phyloP scores from a whole-genome alignment of 805 yeast genomes.

The Starmerella riodocensis region DNA sequence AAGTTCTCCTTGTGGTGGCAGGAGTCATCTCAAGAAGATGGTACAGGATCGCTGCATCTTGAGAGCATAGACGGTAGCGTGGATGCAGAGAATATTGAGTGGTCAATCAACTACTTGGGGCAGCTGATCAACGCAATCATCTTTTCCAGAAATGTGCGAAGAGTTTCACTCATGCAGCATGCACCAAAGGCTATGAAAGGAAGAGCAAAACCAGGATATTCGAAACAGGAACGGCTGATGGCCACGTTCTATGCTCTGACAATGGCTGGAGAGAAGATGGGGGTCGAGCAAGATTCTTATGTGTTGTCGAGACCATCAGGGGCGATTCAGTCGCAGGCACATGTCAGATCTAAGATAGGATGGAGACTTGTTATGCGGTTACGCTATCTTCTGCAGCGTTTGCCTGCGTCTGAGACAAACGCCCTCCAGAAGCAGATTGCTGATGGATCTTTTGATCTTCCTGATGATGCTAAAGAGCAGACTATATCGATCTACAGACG shows the following conservation, averaged over 20 bases:
- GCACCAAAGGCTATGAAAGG: neutral
- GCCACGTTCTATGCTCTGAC: constrained; percentile 16
- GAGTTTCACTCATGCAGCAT: neutral
- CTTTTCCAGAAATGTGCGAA: neutral
- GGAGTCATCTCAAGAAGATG: constrained; percentile 6
- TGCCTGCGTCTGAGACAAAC: constrained; percentile 40
- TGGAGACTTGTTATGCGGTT: constrained; percentile 78
- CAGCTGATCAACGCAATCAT: constrained; percentile 3
- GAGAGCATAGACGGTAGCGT: constrained; percentile 13
- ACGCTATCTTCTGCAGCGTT: constrained; percentile 50
- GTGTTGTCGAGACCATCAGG: constrained; percentile 84
- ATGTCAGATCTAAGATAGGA: constrained; percentile 65
- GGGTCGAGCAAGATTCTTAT: constrained; percentile 70
- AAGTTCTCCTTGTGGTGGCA: constrained; percentile 28
- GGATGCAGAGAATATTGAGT: constrained; percentile 15
- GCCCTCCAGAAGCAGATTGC: constrained; percentile 28
- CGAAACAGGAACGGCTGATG: constrained; percentile 2
- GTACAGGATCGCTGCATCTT: constrained; percentile 16
- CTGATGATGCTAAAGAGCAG: constrained; percentile 39
- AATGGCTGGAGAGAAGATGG: constrained; percentile 36
- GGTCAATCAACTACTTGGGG: constrained; percentile 10
- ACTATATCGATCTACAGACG: constrained; percentile 48
- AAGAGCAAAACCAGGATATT: too few relatives aligned
- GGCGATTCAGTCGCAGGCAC: constrained; percentile 57
- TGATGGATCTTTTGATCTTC: constrained; percentile 32